phyloP scores from a whole-genome alignment of 805 yeast species.

The Komagataella pseudopastoris region DNA sequence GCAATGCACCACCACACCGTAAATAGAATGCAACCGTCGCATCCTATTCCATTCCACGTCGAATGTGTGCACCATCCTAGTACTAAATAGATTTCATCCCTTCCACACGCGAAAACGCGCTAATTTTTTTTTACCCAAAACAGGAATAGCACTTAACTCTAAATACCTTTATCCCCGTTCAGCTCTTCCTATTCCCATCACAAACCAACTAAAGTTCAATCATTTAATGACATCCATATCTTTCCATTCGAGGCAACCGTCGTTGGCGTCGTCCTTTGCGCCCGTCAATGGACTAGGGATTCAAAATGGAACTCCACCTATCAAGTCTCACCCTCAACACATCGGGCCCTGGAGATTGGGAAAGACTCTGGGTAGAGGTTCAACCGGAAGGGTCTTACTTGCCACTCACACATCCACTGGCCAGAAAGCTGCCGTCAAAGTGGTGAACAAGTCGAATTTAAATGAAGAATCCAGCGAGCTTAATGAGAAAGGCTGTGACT shows the following conservation, averaged over 20 bases:
- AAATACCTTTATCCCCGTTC: not conserved
- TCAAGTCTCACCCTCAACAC: slow-evolving; percentile 27
- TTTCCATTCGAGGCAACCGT: slow-evolving; percentile 1
- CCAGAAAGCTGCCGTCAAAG: slow-evolving; percentile 90
- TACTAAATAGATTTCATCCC: not conserved
- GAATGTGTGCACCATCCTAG: not conserved
- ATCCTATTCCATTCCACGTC: not conserved
- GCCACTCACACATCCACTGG: slow-evolving; percentile 81
- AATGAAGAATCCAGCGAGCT: slow-evolving; percentile 18
- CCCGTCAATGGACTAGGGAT: slow-evolving; percentile 3
- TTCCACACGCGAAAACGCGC: not conserved
- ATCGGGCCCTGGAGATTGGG: slow-evolving; percentile 97
- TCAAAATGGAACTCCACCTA: not conserved
- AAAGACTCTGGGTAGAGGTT: slow-evolving; percentile 89
- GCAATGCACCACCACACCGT: not conserved
- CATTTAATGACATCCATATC: not conserved
- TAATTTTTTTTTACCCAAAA: not conserved
- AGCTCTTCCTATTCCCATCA: not conserved
- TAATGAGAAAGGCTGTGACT: slow-evolving; percentile 24
- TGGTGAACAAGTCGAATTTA: slow-evolving; percentile 77
- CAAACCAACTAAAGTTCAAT: not conserved
- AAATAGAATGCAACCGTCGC: not conserved
- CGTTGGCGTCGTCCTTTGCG: slow-evolving; percentile 2
- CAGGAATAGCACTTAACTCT: not conserved
- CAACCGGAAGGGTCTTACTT: slow-evolving; percentile 86